Percentiles rank a stretch among this genome's conserved stretches.
Evolutionary conservation across 2,329 filamentous ascomycete species (phyloP).

Genomic region (Colletotrichum musicola): DNA sequence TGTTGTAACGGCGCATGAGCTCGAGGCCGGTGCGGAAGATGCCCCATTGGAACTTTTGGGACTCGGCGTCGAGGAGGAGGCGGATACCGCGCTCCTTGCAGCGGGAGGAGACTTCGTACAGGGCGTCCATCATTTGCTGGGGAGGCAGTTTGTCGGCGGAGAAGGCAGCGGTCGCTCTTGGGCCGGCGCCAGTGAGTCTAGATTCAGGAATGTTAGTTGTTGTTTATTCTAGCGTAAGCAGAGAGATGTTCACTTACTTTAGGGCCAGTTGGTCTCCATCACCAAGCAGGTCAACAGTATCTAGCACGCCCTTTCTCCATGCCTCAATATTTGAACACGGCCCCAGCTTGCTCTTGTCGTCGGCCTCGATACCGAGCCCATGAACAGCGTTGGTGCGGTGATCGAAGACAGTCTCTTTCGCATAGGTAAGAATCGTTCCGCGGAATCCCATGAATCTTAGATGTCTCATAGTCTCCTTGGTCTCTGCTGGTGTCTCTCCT

Average conservation of each 20-base stretch:
- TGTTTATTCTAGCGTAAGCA: too few relatives aligned
- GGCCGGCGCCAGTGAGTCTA: slow-evolving; percentile 85
- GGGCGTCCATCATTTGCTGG: slow-evolving; percentile 75
- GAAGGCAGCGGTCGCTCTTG: slow-evolving; percentile 77
- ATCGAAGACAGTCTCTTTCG: slow-evolving; percentile 81
- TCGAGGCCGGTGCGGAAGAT: slow-evolving; percentile 84
- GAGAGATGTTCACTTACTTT: too few relatives aligned
- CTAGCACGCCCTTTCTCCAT: slow-evolving; percentile 81
- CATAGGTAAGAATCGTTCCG: slow-evolving; percentile 88
- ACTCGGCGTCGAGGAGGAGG: slow-evolving; percentile 88
- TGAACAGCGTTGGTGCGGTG: slow-evolving; percentile 61
- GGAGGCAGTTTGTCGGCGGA: slow-evolving; percentile 72
- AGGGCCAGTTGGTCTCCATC: slow-evolving; percentile 74
- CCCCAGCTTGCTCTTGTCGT: slow-evolving; percentile 62
- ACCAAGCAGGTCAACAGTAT: slow-evolving; percentile 79
- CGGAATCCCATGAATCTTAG: slow-evolving; percentile 82
- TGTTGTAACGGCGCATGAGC: slow-evolving; percentile 83
- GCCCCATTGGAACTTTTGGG: slow-evolving; percentile 80
- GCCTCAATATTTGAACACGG: slow-evolving; percentile 70
- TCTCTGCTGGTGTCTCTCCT: slow-evolving; percentile 78
- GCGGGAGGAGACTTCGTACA: slow-evolving; percentile 80
- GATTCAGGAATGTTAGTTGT: background rate
- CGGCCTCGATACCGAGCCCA: slow-evolving; percentile 57
- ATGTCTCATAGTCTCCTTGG: slow-evolving; percentile 71
- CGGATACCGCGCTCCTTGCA: slow-evolving; percentile 77